Evolutionary conservation across 1,284 basidiomycete genomes (phyloP), one percentile per base, ranked within the genome.

Genomic region (Tylopilus orsonianus): DNA sequence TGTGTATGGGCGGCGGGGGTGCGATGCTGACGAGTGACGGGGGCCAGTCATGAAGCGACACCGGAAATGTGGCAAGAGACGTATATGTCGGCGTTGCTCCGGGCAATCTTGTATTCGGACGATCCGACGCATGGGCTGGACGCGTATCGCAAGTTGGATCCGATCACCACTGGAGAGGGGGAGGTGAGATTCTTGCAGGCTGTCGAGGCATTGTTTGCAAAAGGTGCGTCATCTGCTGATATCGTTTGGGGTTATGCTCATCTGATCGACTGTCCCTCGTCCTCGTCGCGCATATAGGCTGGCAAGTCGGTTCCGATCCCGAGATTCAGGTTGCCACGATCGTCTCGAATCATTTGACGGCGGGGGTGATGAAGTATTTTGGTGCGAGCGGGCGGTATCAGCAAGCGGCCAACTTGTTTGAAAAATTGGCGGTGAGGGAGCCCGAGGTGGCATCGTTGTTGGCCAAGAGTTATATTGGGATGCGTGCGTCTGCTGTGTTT

Each of bases 261-360:
- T 9, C 24, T n/a, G n/a, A n/a, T n/a, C n/a, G n/a, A n/a, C n/a
- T n/a, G n/a, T n/a, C n/a, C n/a, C n/a, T n/a, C n/a, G n/a, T n/a
- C n/a, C n/a, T n/a, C n/a, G n/a, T n/a, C 42, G 22, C 22, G 34
- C 36, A 24, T 37, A 26, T 33, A 92, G 93, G 96, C 24, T 99
- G 96, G 97, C 95, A 97, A 67, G 88, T 98, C 2, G 96, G 96
- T 3, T 97, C 94, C 0, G 96, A 98, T 58, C 96, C 96, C 0
- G 97, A 99, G 70, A 95, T 98, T 29, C 97, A 99, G 67, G 96
- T 99, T 18, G 96, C 96, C 1, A 97, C 95, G 1, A 80, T 95
- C n/a, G 93, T 97, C 5, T 94, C 92, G 30, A 99, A 99, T 67
- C 96, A 99, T 66, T 79, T 99, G 12, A 96, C 94, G 0, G 88